phyloP scores from a whole-genome alignment of 1,284 basidiomycete species.

The Rhodotorula sp. region DNA sequence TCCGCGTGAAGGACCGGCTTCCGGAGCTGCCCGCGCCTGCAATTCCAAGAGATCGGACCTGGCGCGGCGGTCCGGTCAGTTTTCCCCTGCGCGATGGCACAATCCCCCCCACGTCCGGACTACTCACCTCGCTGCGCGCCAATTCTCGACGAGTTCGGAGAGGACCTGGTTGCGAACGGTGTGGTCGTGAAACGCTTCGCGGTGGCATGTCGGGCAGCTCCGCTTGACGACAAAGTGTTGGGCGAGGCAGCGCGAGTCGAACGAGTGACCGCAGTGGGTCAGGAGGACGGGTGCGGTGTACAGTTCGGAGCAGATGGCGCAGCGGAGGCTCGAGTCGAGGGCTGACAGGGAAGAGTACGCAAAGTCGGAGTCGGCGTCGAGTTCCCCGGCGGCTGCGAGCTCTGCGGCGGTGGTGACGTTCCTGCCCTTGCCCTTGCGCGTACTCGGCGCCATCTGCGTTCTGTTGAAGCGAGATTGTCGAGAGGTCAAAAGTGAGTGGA shows the following conservation, averaged over 20 bases:
- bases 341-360: slow-evolving; percentile 58
- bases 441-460: neutral
- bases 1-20: neutral
- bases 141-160: slow-evolving; percentile 62
- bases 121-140: slow-evolving; percentile 64
- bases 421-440: neutral
- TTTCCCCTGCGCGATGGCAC: too few species aligned
- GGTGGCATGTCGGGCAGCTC: slow-evolving; percentile 66
- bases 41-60: slow-evolving; percentile 19
- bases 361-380: slow-evolving; percentile 69
- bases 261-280: slow-evolving; percentile 65
- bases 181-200: slow-evolving; percentile 59
- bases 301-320: slow-evolving; percentile 68
- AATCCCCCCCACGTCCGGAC: neutral
- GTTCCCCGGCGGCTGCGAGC: neutral
- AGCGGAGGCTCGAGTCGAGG: slow-evolving; percentile 65
- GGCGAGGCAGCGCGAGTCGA: slow-evolving; percentile 66
- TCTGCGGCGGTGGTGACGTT: neutral
- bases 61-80: neutral
- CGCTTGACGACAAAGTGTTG: slow-evolving; percentile 51
- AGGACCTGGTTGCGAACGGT: slow-evolving; percentile 62
- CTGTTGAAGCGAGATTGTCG: too few species aligned
- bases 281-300: slow-evolving; percentile 68
- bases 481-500: too few species aligned
- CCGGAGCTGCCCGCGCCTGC: neutral